A percentile compares a stretch with the other conserved stretches of the same genome.
Conservation (phyloP, 768 basidiomycete species). For the Rhizopogon salebrosus region DNA sequence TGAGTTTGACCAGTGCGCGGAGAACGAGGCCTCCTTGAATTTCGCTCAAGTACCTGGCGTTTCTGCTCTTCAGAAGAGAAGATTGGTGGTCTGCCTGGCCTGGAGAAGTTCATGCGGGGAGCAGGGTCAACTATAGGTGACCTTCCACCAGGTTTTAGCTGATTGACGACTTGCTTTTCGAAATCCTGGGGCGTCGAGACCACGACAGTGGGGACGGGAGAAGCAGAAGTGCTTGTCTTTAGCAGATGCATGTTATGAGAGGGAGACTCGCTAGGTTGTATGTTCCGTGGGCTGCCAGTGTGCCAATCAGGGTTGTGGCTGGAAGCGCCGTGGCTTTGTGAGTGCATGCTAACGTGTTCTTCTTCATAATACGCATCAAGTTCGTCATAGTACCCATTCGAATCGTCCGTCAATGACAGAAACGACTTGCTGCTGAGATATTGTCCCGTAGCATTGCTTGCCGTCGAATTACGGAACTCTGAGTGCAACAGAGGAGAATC, state of each 20-base stretch:
- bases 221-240: slow-evolving; percentile 2
- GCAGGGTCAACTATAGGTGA: slow-evolving; percentile 39
- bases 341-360: slow-evolving; percentile 1
- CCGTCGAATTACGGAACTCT: slow-evolving; percentile 38
- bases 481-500: slow-evolving; percentile 47
- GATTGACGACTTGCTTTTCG: background rate
- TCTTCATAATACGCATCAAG: slow-evolving; percentile 36
- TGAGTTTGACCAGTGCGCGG: slow-evolving; percentile 17
- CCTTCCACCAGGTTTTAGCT: slow-evolving; percentile 23
- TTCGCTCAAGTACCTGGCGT: slow-evolving; percentile 51
- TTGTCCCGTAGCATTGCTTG: slow-evolving; percentile 18
- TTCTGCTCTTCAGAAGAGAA: slow-evolving; percentile 34
- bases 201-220: slow-evolving; percentile 47
- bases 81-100: slow-evolving; percentile 48
- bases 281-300: background rate
- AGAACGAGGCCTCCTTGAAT: slow-evolving; percentile 37
- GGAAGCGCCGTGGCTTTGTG: background rate
- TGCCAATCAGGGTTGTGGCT: background rate
- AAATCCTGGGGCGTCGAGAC: slow-evolving; percentile 42
- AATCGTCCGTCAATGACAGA: slow-evolving; percentile 23
- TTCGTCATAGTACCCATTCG: slow-evolving; percentile 31
- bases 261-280: background rate
- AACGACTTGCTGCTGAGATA: slow-evolving; percentile 21
- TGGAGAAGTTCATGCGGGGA: slow-evolving; percentile 55
- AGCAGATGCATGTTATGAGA: background rate